A percentile compares a stretch with the other conserved stretches of the same genome.
phyloP scores from a whole-genome alignment of 2,329 filamentous ascomycete species.

The Xylariomycetidae sp. region DNA sequence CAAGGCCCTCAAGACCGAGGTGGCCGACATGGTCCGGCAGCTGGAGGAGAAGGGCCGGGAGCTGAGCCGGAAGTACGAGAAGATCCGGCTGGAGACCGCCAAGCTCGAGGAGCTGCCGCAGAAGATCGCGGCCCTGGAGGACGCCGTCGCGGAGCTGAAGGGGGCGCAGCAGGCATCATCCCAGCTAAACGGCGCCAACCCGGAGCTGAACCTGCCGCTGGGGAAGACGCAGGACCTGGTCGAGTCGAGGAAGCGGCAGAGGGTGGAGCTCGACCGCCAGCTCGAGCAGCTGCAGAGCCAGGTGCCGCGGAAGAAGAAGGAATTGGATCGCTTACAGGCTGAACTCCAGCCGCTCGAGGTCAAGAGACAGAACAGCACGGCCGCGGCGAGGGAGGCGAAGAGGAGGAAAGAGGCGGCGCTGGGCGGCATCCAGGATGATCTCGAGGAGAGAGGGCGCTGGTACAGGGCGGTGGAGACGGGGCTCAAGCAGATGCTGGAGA shows the following conservation, averaged over 20 bases:
- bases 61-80: slow-evolving; percentile 51
- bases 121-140: slow-evolving; percentile 45
- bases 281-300: slow-evolving; percentile 59
- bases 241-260: slow-evolving; percentile 44
- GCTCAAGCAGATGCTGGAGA: slow-evolving; percentile 59
- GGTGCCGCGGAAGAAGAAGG: slow-evolving; percentile 61
- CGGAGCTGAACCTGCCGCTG: slow-evolving; percentile 50
- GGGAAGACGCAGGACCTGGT: slow-evolving; percentile 52
- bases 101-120: slow-evolving; percentile 47
- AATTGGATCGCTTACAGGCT: slow-evolving; percentile 60
- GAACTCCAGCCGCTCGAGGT: slow-evolving; percentile 66
- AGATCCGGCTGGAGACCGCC: slow-evolving; percentile 42
- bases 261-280: slow-evolving; percentile 56
- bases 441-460: slow-evolving; percentile 74
- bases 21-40: slow-evolving; percentile 66
- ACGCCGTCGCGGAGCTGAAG: slow-evolving; percentile 41
- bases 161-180: slow-evolving; percentile 32
- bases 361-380: slow-evolving; percentile 59
- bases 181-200: slow-evolving; percentile 34
- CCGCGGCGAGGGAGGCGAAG: slow-evolving; percentile 67
- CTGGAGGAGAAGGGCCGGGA: slow-evolving; percentile 63
- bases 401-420: slow-evolving; percentile 62
- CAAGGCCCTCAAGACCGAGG: slow-evolving; percentile 75
- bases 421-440: slow-evolving; percentile 64
- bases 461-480: slow-evolving; percentile 63